Evolutionary conservation across 2,329 filamentous ascomycete species (phyloP).

Genomic region (Colletotrichum lentis): DNA sequence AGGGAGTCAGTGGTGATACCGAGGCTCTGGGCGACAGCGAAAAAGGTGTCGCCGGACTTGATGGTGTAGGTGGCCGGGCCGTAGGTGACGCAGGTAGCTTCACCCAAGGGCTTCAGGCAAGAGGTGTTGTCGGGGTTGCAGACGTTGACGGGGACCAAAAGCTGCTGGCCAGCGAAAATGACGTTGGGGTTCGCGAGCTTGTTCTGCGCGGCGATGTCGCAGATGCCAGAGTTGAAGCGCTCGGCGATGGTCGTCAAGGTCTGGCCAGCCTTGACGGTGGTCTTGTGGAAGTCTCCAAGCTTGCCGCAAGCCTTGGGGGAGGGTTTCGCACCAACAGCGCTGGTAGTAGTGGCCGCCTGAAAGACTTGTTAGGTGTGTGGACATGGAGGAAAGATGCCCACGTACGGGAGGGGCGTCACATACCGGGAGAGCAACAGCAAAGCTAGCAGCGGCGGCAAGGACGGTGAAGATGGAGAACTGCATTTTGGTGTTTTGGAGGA

Average conservation of each 20-base stretch:
- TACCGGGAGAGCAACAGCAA: constrained; percentile 17
- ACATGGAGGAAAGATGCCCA: neutral
- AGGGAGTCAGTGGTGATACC: constrained; percentile 45
- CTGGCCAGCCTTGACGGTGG: constrained; percentile 14
- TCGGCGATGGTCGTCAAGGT: constrained; percentile 18
- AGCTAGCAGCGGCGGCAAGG: constrained; percentile 15
- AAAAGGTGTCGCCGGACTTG: constrained; percentile 80
- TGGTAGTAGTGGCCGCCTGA: neutral
- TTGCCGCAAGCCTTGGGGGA: constrained; percentile 6
- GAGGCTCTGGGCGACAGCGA: constrained; percentile 83
- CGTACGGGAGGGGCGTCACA: constrained; percentile 3
- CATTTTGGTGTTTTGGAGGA: constrained; percentile 1
- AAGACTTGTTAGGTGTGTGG: neutral
- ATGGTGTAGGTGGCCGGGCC: constrained; percentile 60
- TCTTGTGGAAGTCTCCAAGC: constrained; percentile 19
- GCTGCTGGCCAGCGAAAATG: constrained; percentile 4
- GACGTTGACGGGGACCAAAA: constrained; percentile 14
- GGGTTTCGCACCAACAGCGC: neutral
- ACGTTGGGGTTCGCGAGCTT: constrained; percentile 20
- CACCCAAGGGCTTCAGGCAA: constrained; percentile 1
- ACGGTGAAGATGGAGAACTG: constrained; percentile 21
- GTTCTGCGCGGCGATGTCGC: constrained; percentile 24
- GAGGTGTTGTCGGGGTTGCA: constrained; percentile 27
- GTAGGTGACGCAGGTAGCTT: constrained; percentile 19
- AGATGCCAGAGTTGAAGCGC: constrained; percentile 24